A percentile compares a stretch with the other conserved stretches of the same genome.
Evolutionary conservation across 1,284 basidiomycete genomes (phyloP).

Genomic region (Coniferiporia sulphurascens): DNA sequence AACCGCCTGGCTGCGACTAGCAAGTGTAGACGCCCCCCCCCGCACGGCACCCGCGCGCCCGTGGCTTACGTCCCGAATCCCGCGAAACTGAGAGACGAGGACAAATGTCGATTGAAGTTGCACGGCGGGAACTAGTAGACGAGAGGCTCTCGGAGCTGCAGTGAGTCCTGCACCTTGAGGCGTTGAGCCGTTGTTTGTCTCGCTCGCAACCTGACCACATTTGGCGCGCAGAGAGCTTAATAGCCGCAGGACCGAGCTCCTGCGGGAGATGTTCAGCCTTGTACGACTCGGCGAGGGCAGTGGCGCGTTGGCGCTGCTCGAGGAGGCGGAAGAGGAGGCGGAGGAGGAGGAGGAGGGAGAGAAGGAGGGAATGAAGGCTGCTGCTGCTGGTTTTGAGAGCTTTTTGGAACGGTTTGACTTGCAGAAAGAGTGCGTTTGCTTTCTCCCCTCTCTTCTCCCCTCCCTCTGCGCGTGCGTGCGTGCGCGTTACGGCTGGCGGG

Average conservation of each 20-base stretch:
- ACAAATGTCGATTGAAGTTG: constrained; percentile 1
- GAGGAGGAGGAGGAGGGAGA: constrained; percentile 20
- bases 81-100: neutral
- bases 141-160: constrained; percentile 21
- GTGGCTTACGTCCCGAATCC: neutral
- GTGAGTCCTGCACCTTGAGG: constrained; percentile 15
- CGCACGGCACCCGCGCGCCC: neutral
- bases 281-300: constrained; percentile 45
- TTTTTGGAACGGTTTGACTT: constrained; percentile 16
- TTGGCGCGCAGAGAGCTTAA: constrained; percentile 46
- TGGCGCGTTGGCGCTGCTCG: constrained; percentile 34
- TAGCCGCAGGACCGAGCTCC: constrained; percentile 56
- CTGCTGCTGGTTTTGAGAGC: neutral
- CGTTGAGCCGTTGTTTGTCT: neutral
- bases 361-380: too few species aligned
- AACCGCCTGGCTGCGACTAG: too few species aligned
- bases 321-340: constrained; percentile 33
- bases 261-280: constrained; percentile 63
- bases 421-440: constrained; percentile 12
- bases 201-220: neutral
- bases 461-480: neutral
- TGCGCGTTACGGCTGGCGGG: neutral
- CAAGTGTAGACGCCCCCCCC: too few species aligned
- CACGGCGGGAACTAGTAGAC: constrained; percentile 17
- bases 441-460: neutral